Evolutionary conservation across 75 land plant species (phyloP), one percentile per base, ranked within the genome.

Genomic region (Sequoia sempervirens): DNA sequence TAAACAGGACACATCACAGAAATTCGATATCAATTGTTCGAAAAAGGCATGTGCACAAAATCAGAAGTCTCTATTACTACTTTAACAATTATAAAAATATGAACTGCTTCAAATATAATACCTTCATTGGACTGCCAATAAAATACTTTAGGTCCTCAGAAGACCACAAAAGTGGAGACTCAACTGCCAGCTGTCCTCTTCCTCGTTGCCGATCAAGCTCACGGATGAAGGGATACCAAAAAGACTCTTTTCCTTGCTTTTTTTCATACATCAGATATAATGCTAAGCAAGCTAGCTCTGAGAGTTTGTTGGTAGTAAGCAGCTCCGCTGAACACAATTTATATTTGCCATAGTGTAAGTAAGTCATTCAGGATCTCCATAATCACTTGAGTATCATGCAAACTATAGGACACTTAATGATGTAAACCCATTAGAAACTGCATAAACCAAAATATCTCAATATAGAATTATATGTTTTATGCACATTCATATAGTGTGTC

Each of bases 181-280:
- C 96, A 45, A 97, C 98, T 80, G 96, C 98, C 74, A 97, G 81
- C 82, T 97, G 99, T 18, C 98, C 99, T 85, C 99, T 91, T 78
- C 96, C 99, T 86, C 96, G 72, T 56, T 97, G 99, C 78, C 98
- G 93, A 89, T 97, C 99, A 84, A 97, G 98, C 82, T 97, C 99
- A 80, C 93, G 93, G 53, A 97, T 97, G 80, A 94, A 97, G 23
- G 95, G 96, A 80, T 92, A 89, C 99, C 99, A 97, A 83, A 96
- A 93, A 14, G 99, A 97, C 80, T 94, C 90, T 83, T 83, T 95
- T 47, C 99, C 98, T 85, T 93, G 98, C 81, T 97, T 97, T 86
- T 97, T 97, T 87, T 97, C 99, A 87, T 97, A 97, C 99, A 97
- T 97, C 12, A 97, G 88, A 89, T 96, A 97, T 81, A 97, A 89